Evolutionary conservation across 2,329 filamentous ascomycete genomes (phyloP), one percentile per base, ranked within the genome.

Genomic region (Alternaria novae-zelandiae): DNA sequence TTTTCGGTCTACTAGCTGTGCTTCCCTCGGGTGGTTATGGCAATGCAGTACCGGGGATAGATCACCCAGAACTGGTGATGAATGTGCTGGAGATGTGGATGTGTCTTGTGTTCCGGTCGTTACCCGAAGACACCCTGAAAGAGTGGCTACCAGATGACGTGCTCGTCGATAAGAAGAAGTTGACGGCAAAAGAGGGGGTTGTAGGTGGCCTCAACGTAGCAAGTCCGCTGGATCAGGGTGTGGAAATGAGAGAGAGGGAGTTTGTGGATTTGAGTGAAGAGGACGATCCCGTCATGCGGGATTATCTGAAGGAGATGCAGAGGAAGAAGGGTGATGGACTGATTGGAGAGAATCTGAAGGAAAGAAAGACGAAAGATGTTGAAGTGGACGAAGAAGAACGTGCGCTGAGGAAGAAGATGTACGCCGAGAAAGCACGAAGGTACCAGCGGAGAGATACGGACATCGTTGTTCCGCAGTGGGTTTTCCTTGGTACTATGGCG

Each of bases 51-150:
- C 68, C 68, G 0, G 74, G 74, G 0, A 75, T 75, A 71, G 76
- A 78, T 11, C 64, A 65, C 23, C 70, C 69, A 5, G 68, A 60
- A 3, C 36, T 79, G 4, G 20, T 79, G 3, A 45, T 78, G 11
- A 79, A 79, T 59, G 46, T 80, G 6, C 46, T 79, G 15, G 78
- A 80, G 54, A 78, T 78, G 75, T 79, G 77, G 75, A 75, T 74
- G 64, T 67, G 69, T 60, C 64, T 79, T n/a, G 50, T 78, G 0
- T 78, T 80, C 46, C 69, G 73, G 15, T 65, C 66, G 15, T 56
- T 79, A 13, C 76, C 71, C 1, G 7, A 15, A 2, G 36, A 67
- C 10, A 68, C 53, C 9, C 54, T 79, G 41, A 49, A 62, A 5
- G 63, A 68, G 10, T 80, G 73, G 72, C 28, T 78, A 5, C 73